Evolutionary conservation across 306 rosid genomes (phyloP), one percentile per base, ranked within the genome.

Genomic region (Rubus parviflorus): DNA sequence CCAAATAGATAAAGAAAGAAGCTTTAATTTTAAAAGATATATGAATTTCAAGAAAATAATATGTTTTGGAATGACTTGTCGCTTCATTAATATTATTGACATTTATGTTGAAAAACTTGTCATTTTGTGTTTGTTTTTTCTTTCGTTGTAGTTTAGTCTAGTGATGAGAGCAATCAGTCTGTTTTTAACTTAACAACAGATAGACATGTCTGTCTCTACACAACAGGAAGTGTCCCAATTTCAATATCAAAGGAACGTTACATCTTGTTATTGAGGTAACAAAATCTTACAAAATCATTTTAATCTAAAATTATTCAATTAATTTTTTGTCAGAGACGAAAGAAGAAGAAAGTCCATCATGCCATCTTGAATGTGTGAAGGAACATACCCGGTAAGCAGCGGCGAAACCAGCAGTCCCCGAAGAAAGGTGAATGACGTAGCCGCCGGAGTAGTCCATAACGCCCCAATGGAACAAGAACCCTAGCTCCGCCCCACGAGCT

Each of bases 361-460:
- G 35, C 2, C 35, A 30, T 30, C 35, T 30, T 30, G 35, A 0
- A 30, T 1, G 35, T 1, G 1, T 1, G 35, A 30, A 30, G 35
- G 35, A 30, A 8, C 73, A 43, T 45, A 86, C 93, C 93, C 90
- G 87, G 57, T 85, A 87, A 69, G 93, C 90, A 25, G 93, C 75
- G 0, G 85, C 79, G 74, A 89, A 85, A 37, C 93, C 93, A 43
- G 88, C 89, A 47, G 81, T 67, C 3, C 93, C 93, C 2, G 90
- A 87, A 46, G 93, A 89, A 51, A 89, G 85, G 66, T 89, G 93
- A 62, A 89, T 89, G 40, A 89, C 93, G 76, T 89, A 89, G 4
- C 93, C 93, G 19, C 93, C 93, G 22, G 90, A 85, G 67, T 87
- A 89, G 38, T 89, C 93, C 84, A 89, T 89, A 11, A 89, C 90